Conservation (phyloP, 495 filamentous ascomycete species). For the Aspergillus haitiensis region DNA sequence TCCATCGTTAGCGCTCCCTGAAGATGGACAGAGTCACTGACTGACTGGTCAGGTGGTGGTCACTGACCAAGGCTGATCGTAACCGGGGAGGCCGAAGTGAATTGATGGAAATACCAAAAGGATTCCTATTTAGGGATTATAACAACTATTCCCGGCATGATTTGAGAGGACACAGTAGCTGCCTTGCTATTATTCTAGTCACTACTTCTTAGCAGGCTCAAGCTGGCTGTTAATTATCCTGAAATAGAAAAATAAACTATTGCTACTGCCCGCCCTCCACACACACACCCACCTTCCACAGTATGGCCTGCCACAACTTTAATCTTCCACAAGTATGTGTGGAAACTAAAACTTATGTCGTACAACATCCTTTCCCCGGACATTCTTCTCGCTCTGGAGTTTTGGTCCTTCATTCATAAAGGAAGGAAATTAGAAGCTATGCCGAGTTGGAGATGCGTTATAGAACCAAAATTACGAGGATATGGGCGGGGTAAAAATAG, state of each 20-base stretch:
- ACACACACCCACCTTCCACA: too few relatives aligned
- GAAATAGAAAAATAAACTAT: neutral
- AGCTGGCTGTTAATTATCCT: neutral
- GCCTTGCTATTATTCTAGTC: neutral
- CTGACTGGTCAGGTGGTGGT: conserved; percentile 29
- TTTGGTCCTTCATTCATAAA: neutral
- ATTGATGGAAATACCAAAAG: neutral
- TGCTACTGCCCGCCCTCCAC: too few relatives aligned
- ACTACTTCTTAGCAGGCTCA: neutral
- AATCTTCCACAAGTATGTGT: neutral
- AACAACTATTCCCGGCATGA: neutral
- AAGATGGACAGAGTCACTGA: conserved; percentile 10
- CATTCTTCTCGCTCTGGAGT: too few relatives aligned
- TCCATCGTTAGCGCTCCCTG: neutral
- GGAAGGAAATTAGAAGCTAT: neutral
- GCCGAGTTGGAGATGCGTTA: neutral
- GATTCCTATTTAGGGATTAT: neutral
- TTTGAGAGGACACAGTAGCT: neutral
- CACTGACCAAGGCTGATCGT: conserved; percentile 24
- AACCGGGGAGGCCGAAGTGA: conserved; percentile 25
- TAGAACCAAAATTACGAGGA: conserved; percentile 6
- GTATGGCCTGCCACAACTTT: neutral
- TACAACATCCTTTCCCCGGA: neutral
- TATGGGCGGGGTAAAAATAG: neutral
- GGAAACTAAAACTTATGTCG: neutral